These are phyloP conservation scores for Colletotrichum kahawae DNA, from an alignment of 2,329 filamentous ascomycete genomes.

Conservation along the genomic window DNA sequence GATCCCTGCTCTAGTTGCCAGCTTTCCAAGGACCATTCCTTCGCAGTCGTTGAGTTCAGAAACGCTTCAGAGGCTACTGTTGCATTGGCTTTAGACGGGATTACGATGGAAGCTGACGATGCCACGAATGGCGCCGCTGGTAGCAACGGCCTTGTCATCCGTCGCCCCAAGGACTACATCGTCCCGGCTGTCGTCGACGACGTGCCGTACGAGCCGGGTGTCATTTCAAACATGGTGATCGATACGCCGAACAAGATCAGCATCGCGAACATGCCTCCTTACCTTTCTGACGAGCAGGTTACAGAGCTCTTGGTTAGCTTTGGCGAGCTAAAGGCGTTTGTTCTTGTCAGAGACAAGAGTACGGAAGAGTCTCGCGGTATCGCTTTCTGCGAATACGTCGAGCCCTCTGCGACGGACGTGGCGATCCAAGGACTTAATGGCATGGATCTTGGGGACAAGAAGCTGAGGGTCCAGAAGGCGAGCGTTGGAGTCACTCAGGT, in stretches of 20 bases:
- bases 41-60: slow-evolving; percentile 92
- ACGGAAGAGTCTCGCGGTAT: slow-evolving; percentile 91
- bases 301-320: slow-evolving; percentile 89
- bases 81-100: slow-evolving; percentile 87
- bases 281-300: slow-evolving; percentile 90
- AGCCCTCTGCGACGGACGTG: slow-evolving; percentile 77
- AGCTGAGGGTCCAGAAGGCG: slow-evolving; percentile 84
- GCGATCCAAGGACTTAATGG: slow-evolving; percentile 91
- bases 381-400: slow-evolving; percentile 93
- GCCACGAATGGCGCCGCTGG: slow-evolving; percentile 56
- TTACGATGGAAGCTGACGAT: slow-evolving; percentile 81
- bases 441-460: slow-evolving; percentile 89
- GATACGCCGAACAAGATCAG: slow-evolving; percentile 97
- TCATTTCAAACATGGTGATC: slow-evolving; percentile 80
- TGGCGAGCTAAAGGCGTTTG: slow-evolving; percentile 90
- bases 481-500: slow-evolving; percentile 95
- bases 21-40: slow-evolving; percentile 77
- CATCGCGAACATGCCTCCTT: slow-evolving; percentile 85
- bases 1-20: slow-evolving; percentile 89
- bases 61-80: slow-evolving; percentile 87
- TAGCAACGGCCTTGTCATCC: slow-evolving; percentile 71
- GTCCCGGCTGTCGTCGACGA: slow-evolving; percentile 82
- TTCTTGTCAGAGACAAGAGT: slow-evolving; percentile 83
- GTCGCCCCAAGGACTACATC: slow-evolving; percentile 95
- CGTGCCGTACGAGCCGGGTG: slow-evolving; percentile 74